A percentile compares a stretch with the other conserved stretches of the same genome.
Conservation (phyloP, 2,329 filamentous ascomycete species). For the Ampelomyces quisqualis region DNA sequence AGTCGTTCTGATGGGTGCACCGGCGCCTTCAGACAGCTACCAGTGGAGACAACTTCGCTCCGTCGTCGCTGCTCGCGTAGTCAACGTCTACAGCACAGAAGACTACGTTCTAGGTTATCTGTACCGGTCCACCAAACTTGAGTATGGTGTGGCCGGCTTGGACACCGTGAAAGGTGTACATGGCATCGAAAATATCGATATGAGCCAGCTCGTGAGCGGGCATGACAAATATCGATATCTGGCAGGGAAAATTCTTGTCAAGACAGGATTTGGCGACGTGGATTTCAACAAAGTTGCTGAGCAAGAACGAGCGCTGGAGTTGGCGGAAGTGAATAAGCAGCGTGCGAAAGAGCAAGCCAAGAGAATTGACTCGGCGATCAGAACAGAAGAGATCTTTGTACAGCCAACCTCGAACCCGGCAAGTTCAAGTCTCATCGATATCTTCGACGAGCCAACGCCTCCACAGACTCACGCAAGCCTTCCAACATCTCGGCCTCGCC, state of each 20-base stretch:
- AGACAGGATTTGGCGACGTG: conserved; percentile 53
- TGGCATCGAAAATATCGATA: conserved; percentile 60
- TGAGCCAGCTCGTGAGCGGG: conserved; percentile 50
- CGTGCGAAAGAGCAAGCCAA: conserved; percentile 28
- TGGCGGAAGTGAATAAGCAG: conserved; percentile 41
- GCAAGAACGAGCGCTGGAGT: conserved; percentile 39
- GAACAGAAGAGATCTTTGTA: neutral
- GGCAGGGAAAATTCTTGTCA: conserved; percentile 49
- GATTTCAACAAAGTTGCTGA: conserved; percentile 48
- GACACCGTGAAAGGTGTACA: conserved; percentile 67
- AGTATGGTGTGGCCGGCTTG: conserved; percentile 78
- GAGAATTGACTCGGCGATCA: conserved; percentile 15
- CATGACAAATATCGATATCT: conserved; percentile 54
- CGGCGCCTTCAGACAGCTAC: conserved; percentile 67
- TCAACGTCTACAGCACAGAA: conserved; percentile 84
- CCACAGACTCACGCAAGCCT: neutral
- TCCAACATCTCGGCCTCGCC: neutral
- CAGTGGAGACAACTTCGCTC: conserved; percentile 75
- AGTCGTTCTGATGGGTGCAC: conserved; percentile 77
- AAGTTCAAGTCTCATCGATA: conserved; percentile 2
- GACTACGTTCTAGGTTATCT: conserved; percentile 84
- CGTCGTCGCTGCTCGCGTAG: conserved; percentile 75
- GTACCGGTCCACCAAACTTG: conserved; percentile 78
- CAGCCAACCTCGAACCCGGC: neutral
- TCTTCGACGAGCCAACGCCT: neutral